phyloP scores from a whole-genome alignment of 176 grass and related monocot genomes.

The Triticum monococcum region DNA sequence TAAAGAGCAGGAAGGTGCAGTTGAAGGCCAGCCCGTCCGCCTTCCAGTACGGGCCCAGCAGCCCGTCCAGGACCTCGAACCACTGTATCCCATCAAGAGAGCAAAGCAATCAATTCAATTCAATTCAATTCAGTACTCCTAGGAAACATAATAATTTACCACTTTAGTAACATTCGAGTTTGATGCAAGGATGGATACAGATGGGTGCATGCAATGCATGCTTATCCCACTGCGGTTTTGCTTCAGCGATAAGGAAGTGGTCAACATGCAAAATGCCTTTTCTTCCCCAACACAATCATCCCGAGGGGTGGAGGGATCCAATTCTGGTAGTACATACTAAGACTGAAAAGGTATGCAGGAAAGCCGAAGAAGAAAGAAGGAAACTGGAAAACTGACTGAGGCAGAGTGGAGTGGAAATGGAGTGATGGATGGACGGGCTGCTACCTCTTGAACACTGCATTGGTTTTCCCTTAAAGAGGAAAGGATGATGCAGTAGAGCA shows the following conservation, averaged over 20 bases:
- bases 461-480: too few species aligned
- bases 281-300: not conserved
- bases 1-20: slow-evolving; percentile 66
- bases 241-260: slow-evolving; percentile 10
- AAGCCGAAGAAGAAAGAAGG: not conserved
- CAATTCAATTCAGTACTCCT: too few species aligned
- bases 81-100: slow-evolving; percentile 17
- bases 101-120: not conserved
- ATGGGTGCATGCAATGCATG: not conserved
- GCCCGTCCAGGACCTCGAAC: slow-evolving; percentile 62
- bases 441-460: too few species aligned
- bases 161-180: too few species aligned
- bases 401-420: not conserved
- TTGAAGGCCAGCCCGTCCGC: slow-evolving; percentile 50
- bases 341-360: not conserved
- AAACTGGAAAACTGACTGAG: not conserved
- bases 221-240: slow-evolving; percentile 34
- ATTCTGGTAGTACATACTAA: not conserved
- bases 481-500: too few species aligned
- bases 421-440: not conserved
- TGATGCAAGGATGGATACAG: too few species aligned
- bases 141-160: too few species aligned
- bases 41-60: slow-evolving; percentile 55
- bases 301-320: not conserved
- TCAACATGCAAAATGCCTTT: slow-evolving; percentile 10